Evolutionary conservation across 495 filamentous ascomycete species (phyloP), one percentile per base, ranked within the genome.

Genomic region (Penicillium paradoxum): DNA sequence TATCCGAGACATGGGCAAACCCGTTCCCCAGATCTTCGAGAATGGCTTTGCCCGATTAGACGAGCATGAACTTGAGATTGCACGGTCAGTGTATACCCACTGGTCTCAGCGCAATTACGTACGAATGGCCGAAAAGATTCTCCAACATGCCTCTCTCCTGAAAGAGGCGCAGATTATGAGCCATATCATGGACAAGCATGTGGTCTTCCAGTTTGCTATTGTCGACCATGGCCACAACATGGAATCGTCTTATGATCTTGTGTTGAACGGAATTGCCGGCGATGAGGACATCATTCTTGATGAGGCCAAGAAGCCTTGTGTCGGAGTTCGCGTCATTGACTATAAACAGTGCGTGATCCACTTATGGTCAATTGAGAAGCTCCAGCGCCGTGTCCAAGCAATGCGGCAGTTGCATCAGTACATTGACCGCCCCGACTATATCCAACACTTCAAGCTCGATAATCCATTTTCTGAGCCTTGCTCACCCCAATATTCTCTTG

Each of bases 131-230:
- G 93, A 97, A 67, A 84, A 85, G 13, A 83, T 97, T 25, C 68
- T 98, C 21, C 89, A 95, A 58, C 83, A 95, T 69, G 92, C 92
- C 7, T 83, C 87, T 11, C 82, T 82, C 32, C 70, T 97, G 36
- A 98, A 98, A 68, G 93, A 98, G 66, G 95, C 92, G 4, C 93
- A 98, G 65, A 83, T 98, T 44, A 92, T 98, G 88, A 97, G 95
- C 71, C 90, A 96, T 53, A 90, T 91, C 55, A 88, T 98, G 79
- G 90, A 93, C 59, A 93, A 96, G 71, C 83, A 83, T 56, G 86
- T 96, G 14, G 88, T 92, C 30, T 98, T 98, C 70, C 93, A 98
- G 69, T 97, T 96, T 65, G 86, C 90, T 15, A 82, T 97, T 50
- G 82, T 97, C 24, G 91, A 95, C 54, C 76, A 87, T 59, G 93